These are phyloP conservation scores for Leccinum pellstonianum DNA, from an alignment of 768 basidiomycete species.

Conservation along the genomic window DNA sequence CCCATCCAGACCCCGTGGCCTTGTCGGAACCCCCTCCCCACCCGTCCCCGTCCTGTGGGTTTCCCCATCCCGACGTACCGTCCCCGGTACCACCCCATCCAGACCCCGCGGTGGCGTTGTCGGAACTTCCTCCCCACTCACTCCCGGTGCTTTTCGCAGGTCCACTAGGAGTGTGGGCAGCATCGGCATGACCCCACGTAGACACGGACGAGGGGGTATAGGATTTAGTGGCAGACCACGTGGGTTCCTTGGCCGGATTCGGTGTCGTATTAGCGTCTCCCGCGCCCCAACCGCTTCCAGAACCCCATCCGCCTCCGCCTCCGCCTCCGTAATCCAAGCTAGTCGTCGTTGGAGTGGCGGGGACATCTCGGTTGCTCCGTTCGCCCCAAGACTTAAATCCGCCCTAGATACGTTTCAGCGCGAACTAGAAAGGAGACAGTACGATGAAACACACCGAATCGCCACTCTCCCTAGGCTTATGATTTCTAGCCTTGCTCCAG, in stretches of 20 bases:
- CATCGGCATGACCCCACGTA: slow-evolving; percentile 3
- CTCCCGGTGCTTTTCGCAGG: neutral
- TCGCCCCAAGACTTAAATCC: slow-evolving; percentile 9
- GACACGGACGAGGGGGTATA: neutral
- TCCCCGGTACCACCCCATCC: slow-evolving; percentile 5
- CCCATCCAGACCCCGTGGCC: neutral
- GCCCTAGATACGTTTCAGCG: slow-evolving; percentile 4
- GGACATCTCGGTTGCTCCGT: neutral
- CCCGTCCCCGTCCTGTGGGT: neutral
- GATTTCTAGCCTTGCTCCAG: slow-evolving; percentile 22
- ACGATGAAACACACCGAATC: slow-evolving; percentile 16
- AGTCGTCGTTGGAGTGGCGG: neutral
- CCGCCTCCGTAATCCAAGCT: neutral
- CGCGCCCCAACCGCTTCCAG: slow-evolving; percentile 9
- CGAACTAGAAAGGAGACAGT: neutral
- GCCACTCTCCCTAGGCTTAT: slow-evolving; percentile 14
- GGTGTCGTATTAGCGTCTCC: slow-evolving; percentile 3
- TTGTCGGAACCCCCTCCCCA: neutral
- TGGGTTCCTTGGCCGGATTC: slow-evolving; percentile 2
- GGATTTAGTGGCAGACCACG: neutral
- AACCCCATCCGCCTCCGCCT: slow-evolving; percentile 13
- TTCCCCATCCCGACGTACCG: slow-evolving; percentile 9
- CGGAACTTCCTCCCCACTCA: slow-evolving; percentile 7
- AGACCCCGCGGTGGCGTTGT: neutral
- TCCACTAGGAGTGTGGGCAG: neutral